Conservation (phyloP, 129 eudicot species). For the Flaveria sonorensis region DNA sequence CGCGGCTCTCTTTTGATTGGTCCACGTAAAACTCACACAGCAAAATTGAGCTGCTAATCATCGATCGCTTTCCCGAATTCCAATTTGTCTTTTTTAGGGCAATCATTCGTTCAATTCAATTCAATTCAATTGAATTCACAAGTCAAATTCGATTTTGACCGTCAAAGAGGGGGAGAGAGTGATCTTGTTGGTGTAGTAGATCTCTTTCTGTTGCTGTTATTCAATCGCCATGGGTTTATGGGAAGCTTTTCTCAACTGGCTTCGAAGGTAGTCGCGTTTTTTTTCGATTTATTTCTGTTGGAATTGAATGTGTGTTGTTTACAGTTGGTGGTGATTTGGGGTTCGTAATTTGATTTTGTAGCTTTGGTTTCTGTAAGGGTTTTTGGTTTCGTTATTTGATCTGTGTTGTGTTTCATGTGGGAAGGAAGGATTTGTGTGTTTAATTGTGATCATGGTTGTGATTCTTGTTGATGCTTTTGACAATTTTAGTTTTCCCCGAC, state of each 20-base stretch:
- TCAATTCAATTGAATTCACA: constrained; percentile 23
- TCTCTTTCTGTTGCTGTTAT: not conserved
- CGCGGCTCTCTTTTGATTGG: not conserved
- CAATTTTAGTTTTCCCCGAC: not conserved
- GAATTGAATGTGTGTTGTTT: not conserved
- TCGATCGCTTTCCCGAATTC: constrained; percentile 26
- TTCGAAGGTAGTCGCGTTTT: constrained; percentile 65
- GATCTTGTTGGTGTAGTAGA: no score
- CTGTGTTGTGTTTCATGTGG: no score
- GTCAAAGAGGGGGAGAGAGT: constrained; percentile 14
- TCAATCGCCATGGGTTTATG: constrained; percentile 72
- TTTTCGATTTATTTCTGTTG: not conserved
- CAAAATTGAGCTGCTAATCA: constrained; percentile 41
- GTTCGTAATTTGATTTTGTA: not conserved
- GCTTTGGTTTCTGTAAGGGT: not conserved
- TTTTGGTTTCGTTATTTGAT: constrained; percentile 1
- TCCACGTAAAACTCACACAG: constrained; percentile 36
- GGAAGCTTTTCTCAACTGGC: constrained; percentile 99
- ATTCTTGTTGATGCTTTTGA: not conserved
- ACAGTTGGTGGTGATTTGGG: not conserved
- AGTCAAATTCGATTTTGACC: constrained; percentile 35
- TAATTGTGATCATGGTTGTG: not conserved
- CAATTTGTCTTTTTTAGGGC: constrained; percentile 41
- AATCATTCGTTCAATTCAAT: constrained; percentile 26
- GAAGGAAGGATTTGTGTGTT: no score